Conservation (phyloP, 2,329 filamentous ascomycete species). For the Massarina eburnea region DNA sequence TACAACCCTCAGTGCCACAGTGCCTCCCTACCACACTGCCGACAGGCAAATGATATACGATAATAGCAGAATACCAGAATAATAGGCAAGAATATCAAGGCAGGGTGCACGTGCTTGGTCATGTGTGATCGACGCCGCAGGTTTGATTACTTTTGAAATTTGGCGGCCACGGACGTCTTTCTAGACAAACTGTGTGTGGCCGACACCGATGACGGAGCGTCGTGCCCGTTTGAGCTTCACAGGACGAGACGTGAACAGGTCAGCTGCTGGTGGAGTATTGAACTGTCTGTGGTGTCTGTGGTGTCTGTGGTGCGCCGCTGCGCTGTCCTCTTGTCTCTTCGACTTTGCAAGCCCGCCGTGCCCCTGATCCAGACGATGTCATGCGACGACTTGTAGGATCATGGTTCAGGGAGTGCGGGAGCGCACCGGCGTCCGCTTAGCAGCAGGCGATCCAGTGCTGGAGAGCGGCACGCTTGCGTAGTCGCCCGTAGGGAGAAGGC, state of each 20-base stretch:
- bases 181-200: background rate
- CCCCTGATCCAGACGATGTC: constrained; percentile 2
- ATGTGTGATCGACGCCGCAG: background rate
- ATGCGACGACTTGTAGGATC: constrained; percentile 6
- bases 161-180: background rate
- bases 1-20: too few relatives aligned
- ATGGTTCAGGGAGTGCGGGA: constrained; percentile 32
- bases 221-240: background rate
- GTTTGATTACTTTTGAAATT: background rate
- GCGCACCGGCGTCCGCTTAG: constrained; percentile 12
- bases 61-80: too few relatives aligned
- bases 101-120: background rate
- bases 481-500: too few relatives aligned
- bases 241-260: too few relatives aligned
- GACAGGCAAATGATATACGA: too few relatives aligned
- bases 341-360: background rate
- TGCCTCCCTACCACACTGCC: too few relatives aligned
- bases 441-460: background rate
- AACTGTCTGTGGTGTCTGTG: too few relatives aligned
- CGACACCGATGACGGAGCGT: background rate
- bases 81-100: too few relatives aligned
- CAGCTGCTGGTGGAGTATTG: too few relatives aligned
- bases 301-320: too few relatives aligned
- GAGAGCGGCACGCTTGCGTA: background rate
- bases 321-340: background rate